These are phyloP conservation scores for Lumnitzera littorea DNA, from an alignment of 345 rosid genomes.

Conservation along the genomic window DNA sequence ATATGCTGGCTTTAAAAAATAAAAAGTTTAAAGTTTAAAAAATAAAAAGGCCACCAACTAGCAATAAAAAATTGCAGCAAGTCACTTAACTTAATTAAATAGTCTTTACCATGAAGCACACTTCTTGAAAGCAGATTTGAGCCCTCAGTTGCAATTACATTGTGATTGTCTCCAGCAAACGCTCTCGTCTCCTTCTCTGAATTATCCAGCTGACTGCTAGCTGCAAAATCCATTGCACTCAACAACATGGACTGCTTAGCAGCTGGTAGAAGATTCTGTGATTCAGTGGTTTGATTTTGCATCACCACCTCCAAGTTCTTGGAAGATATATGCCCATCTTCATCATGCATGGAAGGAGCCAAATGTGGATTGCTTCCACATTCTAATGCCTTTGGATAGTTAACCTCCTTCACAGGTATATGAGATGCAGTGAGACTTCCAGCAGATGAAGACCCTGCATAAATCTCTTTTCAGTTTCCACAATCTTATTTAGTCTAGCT, in stretches of 20 bases:
- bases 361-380: conserved; percentile 28
- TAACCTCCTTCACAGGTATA: conserved; percentile 32
- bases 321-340: conserved; percentile 40
- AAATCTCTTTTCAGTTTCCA: conserved; percentile 24
- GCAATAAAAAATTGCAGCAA: not conserved
- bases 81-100: not conserved
- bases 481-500: conserved; percentile 39
- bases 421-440: conserved; percentile 49
- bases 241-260: conserved; percentile 33
- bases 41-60: not conserved
- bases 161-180: conserved; percentile 2
- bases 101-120: conserved; percentile 15
- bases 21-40: too few species aligned
- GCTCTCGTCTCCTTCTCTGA: conserved; percentile 20
- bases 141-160: conserved; percentile 12
- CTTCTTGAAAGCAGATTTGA: conserved; percentile 13
- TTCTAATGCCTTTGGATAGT: conserved; percentile 31
- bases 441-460: conserved; percentile 27
- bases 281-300: conserved; percentile 40
- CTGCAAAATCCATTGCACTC: conserved; percentile 22
- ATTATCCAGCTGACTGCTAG: conserved; percentile 17
- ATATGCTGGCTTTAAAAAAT: not conserved
- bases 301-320: conserved; percentile 37
- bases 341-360: conserved; percentile 26
- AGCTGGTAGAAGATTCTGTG: conserved; percentile 21